Conservation (phyloP, 192 early-diverging fungal genomes). For the Coemansia sp. region DNA sequence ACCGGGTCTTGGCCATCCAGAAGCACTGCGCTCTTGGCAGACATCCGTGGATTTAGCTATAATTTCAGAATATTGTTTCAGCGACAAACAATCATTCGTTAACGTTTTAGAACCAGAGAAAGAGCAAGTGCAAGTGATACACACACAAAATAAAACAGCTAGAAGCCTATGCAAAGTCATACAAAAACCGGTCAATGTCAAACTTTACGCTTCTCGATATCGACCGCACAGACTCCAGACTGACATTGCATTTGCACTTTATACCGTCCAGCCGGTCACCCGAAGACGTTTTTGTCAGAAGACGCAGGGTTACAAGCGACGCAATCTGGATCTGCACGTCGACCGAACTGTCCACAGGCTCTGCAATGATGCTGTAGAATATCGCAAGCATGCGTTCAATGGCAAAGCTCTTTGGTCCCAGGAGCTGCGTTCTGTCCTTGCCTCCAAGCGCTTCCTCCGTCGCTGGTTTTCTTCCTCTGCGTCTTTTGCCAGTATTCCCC, state of each 20-base stretch:
- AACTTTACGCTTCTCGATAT: constrained; percentile 80
- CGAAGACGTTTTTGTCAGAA: constrained; percentile 70
- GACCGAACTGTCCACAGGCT: constrained; percentile 69
- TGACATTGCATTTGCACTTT: constrained; percentile 88
- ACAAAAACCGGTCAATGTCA: constrained; percentile 81
- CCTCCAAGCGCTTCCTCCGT: constrained; percentile 53
- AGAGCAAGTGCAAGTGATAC: too few species aligned
- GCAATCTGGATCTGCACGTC: constrained; percentile 75
- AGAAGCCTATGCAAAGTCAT: constrained; percentile 55
- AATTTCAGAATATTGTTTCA: too few species aligned
- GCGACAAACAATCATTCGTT: too few species aligned
- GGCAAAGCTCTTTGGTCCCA: constrained; percentile 90
- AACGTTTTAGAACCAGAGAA: too few species aligned
- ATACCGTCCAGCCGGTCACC: constrained; percentile 79
- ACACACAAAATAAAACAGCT: neutral
- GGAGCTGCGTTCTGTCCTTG: constrained; percentile 74
- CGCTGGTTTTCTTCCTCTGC: constrained; percentile 44
- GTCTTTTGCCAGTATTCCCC: constrained; percentile 27
- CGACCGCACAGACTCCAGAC: constrained; percentile 71
- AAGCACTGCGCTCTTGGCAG: too few species aligned
- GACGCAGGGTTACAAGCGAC: constrained; percentile 73
- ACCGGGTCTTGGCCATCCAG: too few species aligned
- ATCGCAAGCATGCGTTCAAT: constrained; percentile 98
- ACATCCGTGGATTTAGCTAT: too few species aligned
- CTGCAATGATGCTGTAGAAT: constrained; percentile 84